Conservation (phyloP, 2,329 filamentous ascomycete species). For the Colletotrichum sp. region DNA sequence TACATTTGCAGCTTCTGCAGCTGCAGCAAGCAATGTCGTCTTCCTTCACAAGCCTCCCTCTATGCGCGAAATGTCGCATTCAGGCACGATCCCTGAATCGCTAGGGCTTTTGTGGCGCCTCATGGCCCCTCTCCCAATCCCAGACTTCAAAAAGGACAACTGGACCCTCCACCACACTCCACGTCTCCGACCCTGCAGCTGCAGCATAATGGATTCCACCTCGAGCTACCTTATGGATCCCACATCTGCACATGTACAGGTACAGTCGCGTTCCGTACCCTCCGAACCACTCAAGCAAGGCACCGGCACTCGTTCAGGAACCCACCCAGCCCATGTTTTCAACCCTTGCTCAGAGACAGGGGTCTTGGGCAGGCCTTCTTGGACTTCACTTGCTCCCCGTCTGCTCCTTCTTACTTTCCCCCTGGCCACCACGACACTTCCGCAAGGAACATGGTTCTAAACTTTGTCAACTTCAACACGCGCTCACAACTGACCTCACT, state of each 20-base stretch:
- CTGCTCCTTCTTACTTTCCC: background rate
- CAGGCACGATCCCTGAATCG: slow-evolving; percentile 8
- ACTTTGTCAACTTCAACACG: background rate
- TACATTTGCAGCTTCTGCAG: background rate
- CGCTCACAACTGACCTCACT: background rate
- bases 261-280: slow-evolving; percentile 10
- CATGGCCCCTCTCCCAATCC: background rate
- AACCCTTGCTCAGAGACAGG: slow-evolving; percentile 9
- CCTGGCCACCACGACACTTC: background rate
- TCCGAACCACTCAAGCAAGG: slow-evolving; percentile 17
- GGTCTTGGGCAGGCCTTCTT: slow-evolving; percentile 1
- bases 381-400: slow-evolving; percentile 8
- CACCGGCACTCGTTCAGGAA: slow-evolving; percentile 20
- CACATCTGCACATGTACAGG: background rate
- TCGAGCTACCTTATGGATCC: background rate
- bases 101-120: background rate
- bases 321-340: slow-evolving; percentile 13
- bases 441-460: slow-evolving; percentile 13
- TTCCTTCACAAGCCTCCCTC: background rate
- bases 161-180: background rate
- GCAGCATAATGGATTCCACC: background rate
- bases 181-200: slow-evolving; percentile 4
- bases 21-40: background rate
- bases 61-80: slow-evolving; percentile 11
- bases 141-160: background rate